Evolutionary conservation across 2,329 filamentous ascomycete genomes (phyloP), one percentile per base, ranked within the genome.

Genomic region (Cladosporium sp.): DNA sequence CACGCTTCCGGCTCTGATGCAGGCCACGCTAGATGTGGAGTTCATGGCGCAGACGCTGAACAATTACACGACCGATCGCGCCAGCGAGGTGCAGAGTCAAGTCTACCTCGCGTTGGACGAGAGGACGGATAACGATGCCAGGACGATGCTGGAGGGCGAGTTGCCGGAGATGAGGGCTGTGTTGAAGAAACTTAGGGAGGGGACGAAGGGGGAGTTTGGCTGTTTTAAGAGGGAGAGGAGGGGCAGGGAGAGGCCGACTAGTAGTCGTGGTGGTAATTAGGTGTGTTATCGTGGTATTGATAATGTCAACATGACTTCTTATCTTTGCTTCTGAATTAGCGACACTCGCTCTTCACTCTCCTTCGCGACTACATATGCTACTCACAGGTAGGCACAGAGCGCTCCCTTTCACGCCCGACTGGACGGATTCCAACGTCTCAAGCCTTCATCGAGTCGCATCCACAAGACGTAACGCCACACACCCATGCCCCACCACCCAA

Each of bases 1-100:
- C 70, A 80, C 83, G 1, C 82, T 99, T 0, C 77, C 86, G 4
- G 85, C 88, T 6, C 80, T 99, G 44, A 95, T 97, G 85, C 95
- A 99, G 71, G 95, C 95, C 1, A 99, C 93, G 0, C 81, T 99
- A 1, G 93, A 99, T 64, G 91, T 96, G 1, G 93, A 99, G 70
- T 97, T 99, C 65, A 85, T 97, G 51, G 89, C 91, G 1, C 93
- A 99, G 73, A 96, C 92, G 4, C 79, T 99, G 29, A 88, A 82
- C 54, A 85, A 91, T 59, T 99, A 95, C 69, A 93, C 89, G 0
- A 93, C 89, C 0, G 87, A 95, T 51, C 80, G 83, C 44, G 89
- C 90, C 3, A 84, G 83, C 7, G 83, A 91, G 65, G 78, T 88
- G 12, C 93, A 97, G 72, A 86, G 86, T 60, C 83, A 91, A 67